A percentile compares a stretch with the other conserved stretches of the same genome.
Evolutionary conservation across 1,139 yeast genomes (phyloP).

Genomic region (Sugiyamaella grinbergsii): DNA sequence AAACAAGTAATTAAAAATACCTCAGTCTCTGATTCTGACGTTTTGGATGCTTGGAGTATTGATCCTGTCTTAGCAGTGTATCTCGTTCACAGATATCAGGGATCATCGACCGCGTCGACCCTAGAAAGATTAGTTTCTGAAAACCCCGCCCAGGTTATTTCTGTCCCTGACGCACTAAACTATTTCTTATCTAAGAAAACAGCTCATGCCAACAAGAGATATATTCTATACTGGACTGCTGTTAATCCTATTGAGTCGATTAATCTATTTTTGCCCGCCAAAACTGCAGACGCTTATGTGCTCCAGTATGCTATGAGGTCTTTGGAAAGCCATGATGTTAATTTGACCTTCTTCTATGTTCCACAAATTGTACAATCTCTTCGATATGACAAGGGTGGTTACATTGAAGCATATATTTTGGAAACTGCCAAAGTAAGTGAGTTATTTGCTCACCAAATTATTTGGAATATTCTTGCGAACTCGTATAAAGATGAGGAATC

Average conservation of each 20-base stretch:
- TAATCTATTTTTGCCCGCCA: constrained; percentile 78
- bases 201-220: constrained; percentile 33
- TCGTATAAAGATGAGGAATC: constrained; percentile 84
- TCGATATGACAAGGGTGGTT: constrained; percentile 79
- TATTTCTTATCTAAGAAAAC: constrained; percentile 36
- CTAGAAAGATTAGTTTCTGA: constrained; percentile 53
- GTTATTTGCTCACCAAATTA: constrained; percentile 93
- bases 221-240: constrained; percentile 70
- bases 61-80: constrained; percentile 77
- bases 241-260: constrained; percentile 85
- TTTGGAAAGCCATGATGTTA: constrained; percentile 83
- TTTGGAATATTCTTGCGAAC: constrained; percentile 97
- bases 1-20: constrained; percentile 23
- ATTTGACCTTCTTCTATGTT: constrained; percentile 90
- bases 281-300: constrained; percentile 64
- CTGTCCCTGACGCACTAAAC: constrained; percentile 65
- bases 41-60: constrained; percentile 59
- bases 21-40: constrained; percentile 30
- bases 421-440: constrained; percentile 93
- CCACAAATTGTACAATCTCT: constrained; percentile 96
- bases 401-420: constrained; percentile 82
- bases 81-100: constrained; percentile 61
- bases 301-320: constrained; percentile 91
- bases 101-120: constrained; percentile 42
- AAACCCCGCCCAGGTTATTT: constrained; percentile 64